Evolutionary conservation across 805 yeast genomes (phyloP).

Genomic region (Torulaspora maleeae): DNA sequence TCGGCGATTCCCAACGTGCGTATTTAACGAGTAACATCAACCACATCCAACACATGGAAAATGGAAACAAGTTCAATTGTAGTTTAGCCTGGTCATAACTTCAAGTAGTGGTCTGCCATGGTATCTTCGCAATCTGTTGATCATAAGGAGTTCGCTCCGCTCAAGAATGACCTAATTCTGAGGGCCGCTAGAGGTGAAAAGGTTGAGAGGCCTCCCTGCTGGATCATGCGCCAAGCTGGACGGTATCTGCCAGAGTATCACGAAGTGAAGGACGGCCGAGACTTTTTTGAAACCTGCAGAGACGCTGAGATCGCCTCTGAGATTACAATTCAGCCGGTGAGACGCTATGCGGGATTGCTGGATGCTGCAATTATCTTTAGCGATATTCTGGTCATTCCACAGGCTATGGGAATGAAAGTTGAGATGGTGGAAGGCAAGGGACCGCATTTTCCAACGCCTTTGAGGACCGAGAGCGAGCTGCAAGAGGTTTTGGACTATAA

Average conservation of each 20-base stretch:
- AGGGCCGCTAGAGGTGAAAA: slow-evolving; percentile 87
- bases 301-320: slow-evolving; percentile 91
- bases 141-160: slow-evolving; percentile 53
- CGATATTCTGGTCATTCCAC: slow-evolving; percentile 94
- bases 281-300: slow-evolving; percentile 92
- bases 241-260: slow-evolving; percentile 88
- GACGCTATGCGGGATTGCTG: slow-evolving; percentile 78
- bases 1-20: background rate
- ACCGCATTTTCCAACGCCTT: slow-evolving; percentile 85
- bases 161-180: slow-evolving; percentile 84
- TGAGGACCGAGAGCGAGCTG: slow-evolving; percentile 69
- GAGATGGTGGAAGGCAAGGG: slow-evolving; percentile 93
- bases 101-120: background rate
- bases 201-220: slow-evolving; percentile 95
- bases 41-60: background rate
- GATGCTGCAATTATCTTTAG: slow-evolving; percentile 97
- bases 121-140: slow-evolving; percentile 10
- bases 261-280: slow-evolving; percentile 74
- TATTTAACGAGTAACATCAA: background rate
- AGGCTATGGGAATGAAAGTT: slow-evolving; percentile 95
- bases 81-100: background rate
- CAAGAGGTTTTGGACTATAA: slow-evolving; percentile 48
- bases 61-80: background rate
- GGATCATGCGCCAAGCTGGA: slow-evolving; percentile 99
- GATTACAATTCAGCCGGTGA: slow-evolving; percentile 93